A percentile compares a stretch with the other conserved stretches of the same genome.
Conservation (phyloP, 2,329 filamentous ascomycete genomes). For the Nannizzia gypsea region DNA sequence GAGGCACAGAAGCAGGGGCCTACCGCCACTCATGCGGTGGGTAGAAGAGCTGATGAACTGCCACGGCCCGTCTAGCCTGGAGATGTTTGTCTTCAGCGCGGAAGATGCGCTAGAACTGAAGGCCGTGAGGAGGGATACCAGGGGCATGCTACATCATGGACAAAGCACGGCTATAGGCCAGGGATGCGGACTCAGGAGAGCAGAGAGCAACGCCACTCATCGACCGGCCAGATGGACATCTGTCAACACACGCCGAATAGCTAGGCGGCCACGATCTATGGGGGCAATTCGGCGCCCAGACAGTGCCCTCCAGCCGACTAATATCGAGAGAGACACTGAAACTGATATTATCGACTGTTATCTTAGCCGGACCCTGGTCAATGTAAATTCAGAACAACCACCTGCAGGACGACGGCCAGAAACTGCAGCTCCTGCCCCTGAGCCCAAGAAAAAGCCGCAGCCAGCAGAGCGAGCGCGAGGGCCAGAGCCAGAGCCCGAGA, state of each 20-base stretch:
- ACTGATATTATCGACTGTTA: conserved; percentile 9
- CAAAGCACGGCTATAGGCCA: neutral
- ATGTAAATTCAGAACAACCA: neutral
- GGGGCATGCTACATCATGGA: neutral
- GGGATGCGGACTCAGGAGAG: neutral
- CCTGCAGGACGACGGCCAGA: neutral
- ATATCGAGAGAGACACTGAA: neutral
- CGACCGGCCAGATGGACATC: neutral
- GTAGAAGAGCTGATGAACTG: conserved; percentile 22
- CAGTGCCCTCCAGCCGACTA: neutral
- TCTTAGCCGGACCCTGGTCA: neutral
- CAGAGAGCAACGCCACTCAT: neutral
- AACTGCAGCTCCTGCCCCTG: neutral
- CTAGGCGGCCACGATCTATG: neutral
- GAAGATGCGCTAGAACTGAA: conserved; percentile 5
- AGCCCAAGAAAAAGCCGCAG: neutral
- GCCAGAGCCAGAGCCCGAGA: neutral
- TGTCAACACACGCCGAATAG: neutral
- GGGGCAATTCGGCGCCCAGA: neutral
- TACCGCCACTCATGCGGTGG: conserved; percentile 21
- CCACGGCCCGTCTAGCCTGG: conserved; percentile 2
- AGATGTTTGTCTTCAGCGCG: conserved; percentile 8
- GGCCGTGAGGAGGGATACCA: conserved; percentile 4
- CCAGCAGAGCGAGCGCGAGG: neutral
- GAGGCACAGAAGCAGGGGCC: conserved; percentile 16